These are phyloP conservation scores for Calvatia gigantea DNA, from an alignment of 768 basidiomycete genomes.

Conservation along the genomic window DNA sequence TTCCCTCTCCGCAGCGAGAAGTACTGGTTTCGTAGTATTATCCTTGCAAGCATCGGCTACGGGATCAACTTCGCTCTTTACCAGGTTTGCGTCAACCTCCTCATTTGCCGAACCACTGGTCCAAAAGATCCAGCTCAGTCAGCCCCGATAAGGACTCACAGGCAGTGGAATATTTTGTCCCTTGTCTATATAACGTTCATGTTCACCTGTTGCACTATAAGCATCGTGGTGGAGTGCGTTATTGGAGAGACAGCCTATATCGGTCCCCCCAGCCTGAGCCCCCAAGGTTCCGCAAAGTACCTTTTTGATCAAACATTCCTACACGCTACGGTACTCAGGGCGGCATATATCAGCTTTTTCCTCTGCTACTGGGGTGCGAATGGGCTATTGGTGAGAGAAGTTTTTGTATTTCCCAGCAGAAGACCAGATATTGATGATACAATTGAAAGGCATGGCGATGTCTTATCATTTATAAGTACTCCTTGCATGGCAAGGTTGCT, in stretches of 20 bases:
- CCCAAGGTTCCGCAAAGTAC: not conserved
- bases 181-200: slow-evolving; percentile 1
- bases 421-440: not conserved
- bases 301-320: not conserved
- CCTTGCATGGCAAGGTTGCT: not conserved
- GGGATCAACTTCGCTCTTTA: slow-evolving; percentile 4
- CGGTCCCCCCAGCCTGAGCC: not conserved
- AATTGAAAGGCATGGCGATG: not conserved
- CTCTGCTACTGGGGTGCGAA: not conserved
- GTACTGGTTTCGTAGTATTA: not conserved
- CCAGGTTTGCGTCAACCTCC: not conserved
- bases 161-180: not conserved
- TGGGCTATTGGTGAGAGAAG: slow-evolving; percentile 1
- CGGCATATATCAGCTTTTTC: slow-evolving; percentile 1
- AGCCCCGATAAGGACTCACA: not conserved
- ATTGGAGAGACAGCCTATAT: not conserved
- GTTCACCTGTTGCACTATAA: not conserved
- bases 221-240: not conserved
- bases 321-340: not conserved
- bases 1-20: not conserved
- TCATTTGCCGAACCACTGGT: not conserved
- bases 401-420: not conserved
- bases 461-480: not conserved
- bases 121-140: not conserved
- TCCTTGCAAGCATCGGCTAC: not conserved